A percentile compares a stretch with the other conserved stretches of the same genome.
phyloP scores from a whole-genome alignment of 495 filamentous ascomycete species.

The Sphaerosporella brunnea region DNA sequence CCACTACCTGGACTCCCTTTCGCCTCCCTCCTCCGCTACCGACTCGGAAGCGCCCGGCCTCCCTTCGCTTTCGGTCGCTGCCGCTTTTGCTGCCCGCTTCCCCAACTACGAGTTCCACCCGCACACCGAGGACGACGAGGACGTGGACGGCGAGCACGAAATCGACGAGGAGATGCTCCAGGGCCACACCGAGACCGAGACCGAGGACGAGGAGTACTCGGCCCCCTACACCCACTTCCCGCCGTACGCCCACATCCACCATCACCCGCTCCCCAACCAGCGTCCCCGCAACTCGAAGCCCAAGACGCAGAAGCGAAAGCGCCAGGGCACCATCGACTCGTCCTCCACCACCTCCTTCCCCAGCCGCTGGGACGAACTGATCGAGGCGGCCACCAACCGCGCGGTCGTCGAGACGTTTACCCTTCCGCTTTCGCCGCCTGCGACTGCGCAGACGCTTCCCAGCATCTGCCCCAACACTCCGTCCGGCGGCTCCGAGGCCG shows the following conservation, averaged over 20 bases:
- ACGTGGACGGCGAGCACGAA: constrained; percentile 18
- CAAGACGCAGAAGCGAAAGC: constrained; percentile 17
- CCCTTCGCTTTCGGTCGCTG: constrained; percentile 19
- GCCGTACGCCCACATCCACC: constrained; percentile 3
- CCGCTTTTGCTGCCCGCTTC: constrained; percentile 8
- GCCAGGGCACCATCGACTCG: constrained; percentile 12
- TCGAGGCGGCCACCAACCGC: constrained; percentile 23
- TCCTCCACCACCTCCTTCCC: constrained; percentile 11
- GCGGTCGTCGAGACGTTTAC: constrained; percentile 23
- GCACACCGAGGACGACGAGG: constrained; percentile 19
- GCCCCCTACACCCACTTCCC: constrained; percentile 4
- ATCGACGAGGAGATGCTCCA: constrained; percentile 18
- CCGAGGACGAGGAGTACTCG: constrained; percentile 20
- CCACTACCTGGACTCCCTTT: constrained; percentile 22
- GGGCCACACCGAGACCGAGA: constrained; percentile 15
- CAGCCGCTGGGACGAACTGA: constrained; percentile 24
- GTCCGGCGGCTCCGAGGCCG: constrained; percentile 12
- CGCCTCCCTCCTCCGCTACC: constrained; percentile 25
- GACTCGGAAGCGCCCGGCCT: constrained; percentile 22
- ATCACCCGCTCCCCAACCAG: neutral
- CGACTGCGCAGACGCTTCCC: constrained; percentile 14
- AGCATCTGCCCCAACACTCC: constrained; percentile 19
- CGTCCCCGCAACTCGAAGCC: neutral
- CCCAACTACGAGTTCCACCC: constrained; percentile 8
- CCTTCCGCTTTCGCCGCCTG: constrained; percentile 13